Percentiles rank a stretch among this genome's conserved stretches.
phyloP scores from a whole-genome alignment of 345 rosid species.

The Boechera retrofracta region DNA sequence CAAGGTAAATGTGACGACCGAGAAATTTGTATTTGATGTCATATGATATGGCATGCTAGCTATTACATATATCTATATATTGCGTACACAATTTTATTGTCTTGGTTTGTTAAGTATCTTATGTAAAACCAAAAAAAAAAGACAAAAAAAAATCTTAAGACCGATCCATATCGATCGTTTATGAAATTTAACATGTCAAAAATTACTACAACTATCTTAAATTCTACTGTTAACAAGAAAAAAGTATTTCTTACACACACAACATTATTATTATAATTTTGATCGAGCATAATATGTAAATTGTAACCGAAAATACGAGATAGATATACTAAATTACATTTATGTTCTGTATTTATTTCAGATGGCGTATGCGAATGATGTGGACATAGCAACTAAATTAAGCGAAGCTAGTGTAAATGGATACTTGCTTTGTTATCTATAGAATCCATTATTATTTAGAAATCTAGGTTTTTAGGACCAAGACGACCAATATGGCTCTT shows the following conservation, averaged over 20 bases:
- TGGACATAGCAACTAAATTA: conserved; percentile 26
- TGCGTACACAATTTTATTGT: not conserved
- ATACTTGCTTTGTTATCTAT: conserved; percentile 27
- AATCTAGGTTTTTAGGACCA: conserved; percentile 33
- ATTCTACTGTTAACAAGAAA: not conserved
- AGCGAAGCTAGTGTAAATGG: conserved; percentile 38
- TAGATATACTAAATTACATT: not conserved
- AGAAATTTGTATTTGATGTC: too few relatives aligned
- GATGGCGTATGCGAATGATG: conserved; percentile 24
- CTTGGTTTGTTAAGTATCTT: not conserved
- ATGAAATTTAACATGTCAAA: too few relatives aligned
- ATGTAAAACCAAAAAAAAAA: not conserved
- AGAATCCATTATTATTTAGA: conserved; percentile 22
- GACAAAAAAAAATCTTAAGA: not conserved
- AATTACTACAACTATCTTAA: not conserved
- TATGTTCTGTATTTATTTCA: conserved; percentile 4
- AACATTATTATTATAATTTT: not conserved
- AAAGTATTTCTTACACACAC: not conserved
- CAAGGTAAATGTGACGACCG: conserved; percentile 6
- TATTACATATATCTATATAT: not conserved
- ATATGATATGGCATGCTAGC: not conserved
- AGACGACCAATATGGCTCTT: conserved; percentile 30
- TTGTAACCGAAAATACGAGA: not conserved
- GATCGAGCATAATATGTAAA: not conserved
- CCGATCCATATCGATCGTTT: not conserved